Evolutionary conservation across 2,329 filamentous ascomycete genomes (phyloP), one percentile per base, ranked within the genome.

Genomic region (Ophiostoma sp.): DNA sequence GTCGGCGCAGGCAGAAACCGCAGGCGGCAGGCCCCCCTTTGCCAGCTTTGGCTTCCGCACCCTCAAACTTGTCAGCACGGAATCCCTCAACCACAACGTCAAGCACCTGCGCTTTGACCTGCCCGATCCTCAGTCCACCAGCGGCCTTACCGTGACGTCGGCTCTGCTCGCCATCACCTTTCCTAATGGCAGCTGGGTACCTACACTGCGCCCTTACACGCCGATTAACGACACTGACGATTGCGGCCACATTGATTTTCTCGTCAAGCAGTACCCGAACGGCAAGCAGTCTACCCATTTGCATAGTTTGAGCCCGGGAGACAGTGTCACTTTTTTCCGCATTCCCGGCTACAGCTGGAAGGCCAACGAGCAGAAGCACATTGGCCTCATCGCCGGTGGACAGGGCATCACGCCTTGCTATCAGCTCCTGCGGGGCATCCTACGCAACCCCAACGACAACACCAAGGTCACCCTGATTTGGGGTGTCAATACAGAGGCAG

Each of bases 361-460:
- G 31, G 79, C 84, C 36, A 85, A 83, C 73, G 79, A 79, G 76
- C 81, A 78, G 75, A 76, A 75, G 3, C 82, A 85, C 72, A 78
- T 92, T n/a, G 84, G 86, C 2, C 81, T 91, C 54, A 85, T 92
- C 62, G 90, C 90, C 0, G 90, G 90, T 64, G 90, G 90, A 15
- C 89, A 88, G 0, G 90, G 90, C 23, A 90, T 93, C 73, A 92
- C 89, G 0, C 90, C 90, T 0, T 84, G 89, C 73, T 91, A 86
- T 76, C 87, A 90, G 76, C 83, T 91, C 1, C 81, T 85, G 1
- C 84, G 83, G 67, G 86, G 86, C 1, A 89, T 90, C 70, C 79
- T 90, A n/a, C 77, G 80, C 64, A 86, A 91, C 75, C 83, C 87
- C 0, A 78, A 82, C 8, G 20, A 52, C 20, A 52, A 52, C 20